Base-by-base conservation (phyloP, 257 asterid genomes). In the Solanum megistacrolobum region DNA sequence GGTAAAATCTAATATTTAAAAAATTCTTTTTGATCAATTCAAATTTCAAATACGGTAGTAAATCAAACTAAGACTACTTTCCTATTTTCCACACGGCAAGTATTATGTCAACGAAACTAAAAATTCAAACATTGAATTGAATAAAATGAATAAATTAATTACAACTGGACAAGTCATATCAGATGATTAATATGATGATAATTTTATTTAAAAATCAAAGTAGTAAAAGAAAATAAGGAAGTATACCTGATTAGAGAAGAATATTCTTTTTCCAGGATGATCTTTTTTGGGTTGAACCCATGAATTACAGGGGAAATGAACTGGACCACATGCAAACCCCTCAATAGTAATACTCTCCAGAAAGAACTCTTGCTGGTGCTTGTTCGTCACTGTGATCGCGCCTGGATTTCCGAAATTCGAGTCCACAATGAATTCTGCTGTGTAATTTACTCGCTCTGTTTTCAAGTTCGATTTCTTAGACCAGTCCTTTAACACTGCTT, bases 241-340 rank as follows among this genome's bases (percentile, higher is more conserved):
- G 2, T 0, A n/a, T 46, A 96, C 99, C 99, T 97, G 94, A 91
- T 97, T 97, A 75, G 97, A 92, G 90, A 96, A 97, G 94, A 97
- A 96, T 38, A 97, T 81, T 86, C 98, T 95, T 83, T 92, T 92
- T 9, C 92, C 95, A 84, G 96, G 97, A 87, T 94, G 95, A 90
- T 94, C 91, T 89, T 92, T 97, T 87, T 73, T 88, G 86, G 98
- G 90, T 87, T 96, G 99, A 55, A 97, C 98, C 99, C 98, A 96
- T 29, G 99, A 96, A 86, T 94, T 92, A 89, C 99, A 94, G 89
- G 99, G 95, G 62, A 97, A 97, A 86, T 96, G 98, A 32, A 96
- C 92, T 5, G 98, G 95, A 14, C 99, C 99, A 88, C 94, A 92
- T 68, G 95, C 94, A 90, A 97, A 95, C 4, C 98, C 99, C 87